Base-by-base conservation (phyloP, 805 yeast species). In the Dipodascus albidus region DNA sequence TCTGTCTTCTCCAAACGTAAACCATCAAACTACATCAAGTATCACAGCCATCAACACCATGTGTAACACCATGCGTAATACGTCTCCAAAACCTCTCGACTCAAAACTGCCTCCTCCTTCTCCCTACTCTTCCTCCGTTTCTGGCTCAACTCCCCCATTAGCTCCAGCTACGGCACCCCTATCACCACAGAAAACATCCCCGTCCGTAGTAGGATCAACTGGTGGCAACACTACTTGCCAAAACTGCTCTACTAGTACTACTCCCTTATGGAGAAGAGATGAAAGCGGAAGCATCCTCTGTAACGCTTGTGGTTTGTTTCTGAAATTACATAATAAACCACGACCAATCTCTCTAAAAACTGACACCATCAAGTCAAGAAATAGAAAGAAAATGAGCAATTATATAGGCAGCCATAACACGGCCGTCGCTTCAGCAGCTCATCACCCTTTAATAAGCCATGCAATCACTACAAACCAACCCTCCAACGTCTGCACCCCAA, bases 191-290 rank as follows among this genome's bases (percentile, higher is more conserved):
- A 38, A 38, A 38, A 38, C 44, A 11, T 38, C 44, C 6, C 44
- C 44, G 6, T 14, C 44, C 20, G 44, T 38, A 14, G 44, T 47
- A 14, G 49, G 31, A 4, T 21, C 31, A 6, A 47, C 49, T n/a
- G 24, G 31, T 47, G 52, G 48, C n/a, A 41, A 23, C 15, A 50
- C 95, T 2, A 76, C 83, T 21, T 90, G 98, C 67, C 87, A 85
- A 60, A 90, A 90, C 68, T 90, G 98, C 71, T 79, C 83, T 62
- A 90, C 98, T 1, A 85, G 88, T 55, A 90, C 93, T 1, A 90
- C 98, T 1, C 97, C 98, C 0, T 72, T 90, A 24, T 90, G 97
- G 97, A 78, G 97, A 68, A 76, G 97, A 58, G 96, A 90, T 69
- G 96, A 89, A 63, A 80, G 86, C 9, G 95, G 95, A 15, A 84